phyloP scores from a whole-genome alignment of 2,329 filamentous ascomycete species.

The Ophioceras dolichostomum region DNA sequence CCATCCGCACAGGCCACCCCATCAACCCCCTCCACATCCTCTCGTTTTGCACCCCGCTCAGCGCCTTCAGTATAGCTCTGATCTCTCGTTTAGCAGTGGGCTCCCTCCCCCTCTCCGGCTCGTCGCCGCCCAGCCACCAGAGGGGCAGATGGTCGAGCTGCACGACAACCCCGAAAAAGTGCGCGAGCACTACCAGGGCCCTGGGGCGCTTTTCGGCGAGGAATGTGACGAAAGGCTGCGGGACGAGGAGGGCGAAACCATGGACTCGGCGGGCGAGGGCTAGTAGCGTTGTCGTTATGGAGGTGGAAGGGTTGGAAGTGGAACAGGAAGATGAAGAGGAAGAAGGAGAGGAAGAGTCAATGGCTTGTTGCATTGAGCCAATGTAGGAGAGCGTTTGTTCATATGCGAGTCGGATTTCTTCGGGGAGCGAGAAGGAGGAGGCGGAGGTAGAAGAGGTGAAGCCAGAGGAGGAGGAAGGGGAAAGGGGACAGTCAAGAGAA shows the following conservation, averaged over 20 bases:
- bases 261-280: constrained; percentile 14
- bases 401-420: constrained; percentile 13
- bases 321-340: no score
- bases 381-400: constrained; percentile 15
- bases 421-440: no score
- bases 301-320: no score
- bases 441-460: no score
- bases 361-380: constrained; percentile 12
- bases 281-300: constrained; percentile 18
- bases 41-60: constrained; percentile 7
- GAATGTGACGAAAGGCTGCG: constrained; percentile 11
- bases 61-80: constrained; percentile 12
- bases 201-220: constrained; percentile 11
- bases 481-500: no score
- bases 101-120: constrained; percentile 1
- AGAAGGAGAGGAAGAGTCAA: no score
- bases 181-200: constrained; percentile 13
- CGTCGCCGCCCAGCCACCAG: constrained; percentile 14
- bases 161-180: constrained; percentile 13
- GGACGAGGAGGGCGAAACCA: constrained; percentile 13
- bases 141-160: constrained; percentile 10
- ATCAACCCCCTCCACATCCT: constrained; percentile 12
- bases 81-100: constrained; percentile 13
- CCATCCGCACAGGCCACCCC: constrained; percentile 12
- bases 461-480: no score